Evolutionary conservation across 2,329 filamentous ascomycete species (phyloP), one percentile per base, ranked within the genome.

Genomic region (Xylaria sp.): DNA sequence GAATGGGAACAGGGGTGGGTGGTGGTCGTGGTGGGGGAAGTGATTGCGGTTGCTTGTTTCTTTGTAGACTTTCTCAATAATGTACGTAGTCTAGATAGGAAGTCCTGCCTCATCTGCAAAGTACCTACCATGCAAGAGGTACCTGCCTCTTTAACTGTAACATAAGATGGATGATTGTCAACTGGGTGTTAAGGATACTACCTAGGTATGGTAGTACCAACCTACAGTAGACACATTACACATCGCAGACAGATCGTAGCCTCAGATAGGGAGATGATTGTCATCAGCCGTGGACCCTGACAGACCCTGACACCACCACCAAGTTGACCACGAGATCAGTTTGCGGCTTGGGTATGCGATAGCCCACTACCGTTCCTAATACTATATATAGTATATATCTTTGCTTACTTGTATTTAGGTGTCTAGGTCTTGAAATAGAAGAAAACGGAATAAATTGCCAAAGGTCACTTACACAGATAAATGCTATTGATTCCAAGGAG

Each of bases 251-350:
- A 20, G 46, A 18, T 3, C 1, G n/a, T 48, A 20, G 46, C n/a
- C 46, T 8, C 23, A 49, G 46, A 10, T 23, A 49, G 20, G 20
- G 23, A 23, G n/a, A 23, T 49, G 36, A n/a, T 39, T 41, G 20
- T 56, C 49, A 49, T 59, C 41, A 52, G 23, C 28, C n/a, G 48
- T 36, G 36, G 20, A 15, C 54, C 36, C 54, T 43, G 25, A 36
- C 33, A 36, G 33, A 10, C 33, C 33, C 33, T 36, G 33, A 36
- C 33, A 36, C 51, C 58, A 41, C 58, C 51, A 61, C 18, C 43
- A 41, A 20, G 20, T 52, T 28, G 55, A 28, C 64, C 64, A 62
- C 64, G 46, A 62, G 64, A 48, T 52, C 64, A 63, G 8, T 18
- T 33, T 41, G 18, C 7, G 25, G 39, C 39, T 58, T 18, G 46